Evolutionary conservation across 129 eudicot genomes (phyloP).

Genomic region (Rutidosis leptorrhynchoides): DNA sequence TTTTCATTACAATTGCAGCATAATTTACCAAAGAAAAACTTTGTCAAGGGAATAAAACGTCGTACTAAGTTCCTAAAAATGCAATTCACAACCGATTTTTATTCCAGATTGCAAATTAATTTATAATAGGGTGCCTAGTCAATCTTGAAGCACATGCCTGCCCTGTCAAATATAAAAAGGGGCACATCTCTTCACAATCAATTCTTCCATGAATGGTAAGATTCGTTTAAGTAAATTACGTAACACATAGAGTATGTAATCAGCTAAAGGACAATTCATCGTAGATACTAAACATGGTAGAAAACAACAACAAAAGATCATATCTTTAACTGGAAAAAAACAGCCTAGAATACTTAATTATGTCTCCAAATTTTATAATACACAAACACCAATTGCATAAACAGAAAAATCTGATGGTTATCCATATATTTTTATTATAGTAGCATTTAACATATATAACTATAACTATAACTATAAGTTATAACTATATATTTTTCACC

Average conservation of each 20-base stretch:
- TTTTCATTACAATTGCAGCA: neutral
- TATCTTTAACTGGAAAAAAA: neutral
- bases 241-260: constrained; percentile 9
- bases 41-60: constrained; percentile 1
- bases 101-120: constrained; percentile 14
- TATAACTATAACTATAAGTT: no score
- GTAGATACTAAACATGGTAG: constrained; percentile 17
- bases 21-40: constrained; percentile 10
- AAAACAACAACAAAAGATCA: neutral
- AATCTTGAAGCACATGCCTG: constrained; percentile 5
- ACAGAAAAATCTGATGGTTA: constrained; percentile 14
- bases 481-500: neutral
- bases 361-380: neutral
- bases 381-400: constrained; percentile 12
- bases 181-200: neutral
- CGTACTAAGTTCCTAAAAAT: constrained; percentile 10
- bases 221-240: neutral
- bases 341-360: neutral
- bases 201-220: constrained; percentile 1
- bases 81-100: neutral
- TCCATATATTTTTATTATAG: constrained; percentile 5
- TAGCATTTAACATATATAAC: neutral
- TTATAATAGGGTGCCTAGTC: constrained; percentile 9
- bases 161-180: constrained; percentile 8
- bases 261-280: no score